These are phyloP conservation scores for Houttuynia cordata DNA, from an alignment of 164 flowering plant genomes.

Conservation along the genomic window DNA sequence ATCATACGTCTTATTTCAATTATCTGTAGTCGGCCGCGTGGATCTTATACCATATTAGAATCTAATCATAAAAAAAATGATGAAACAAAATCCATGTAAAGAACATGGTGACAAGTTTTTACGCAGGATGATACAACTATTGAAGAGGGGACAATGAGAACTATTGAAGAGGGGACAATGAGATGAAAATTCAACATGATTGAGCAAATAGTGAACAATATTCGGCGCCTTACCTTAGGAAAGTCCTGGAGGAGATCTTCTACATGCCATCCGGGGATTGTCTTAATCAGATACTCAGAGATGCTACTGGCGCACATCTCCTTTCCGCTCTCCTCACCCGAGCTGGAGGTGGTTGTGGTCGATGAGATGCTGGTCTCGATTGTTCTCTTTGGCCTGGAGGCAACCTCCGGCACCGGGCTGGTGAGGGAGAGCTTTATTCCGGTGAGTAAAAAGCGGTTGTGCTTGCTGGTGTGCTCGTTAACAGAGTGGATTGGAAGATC, in stretches of 20 bases:
- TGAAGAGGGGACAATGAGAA: too few species aligned
- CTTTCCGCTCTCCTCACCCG: constrained; percentile 2
- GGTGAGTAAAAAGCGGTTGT: constrained; percentile 70
- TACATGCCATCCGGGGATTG: constrained; percentile 85
- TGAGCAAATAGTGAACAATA: too few species aligned
- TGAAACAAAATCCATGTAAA: too few species aligned
- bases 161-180: too few species aligned
- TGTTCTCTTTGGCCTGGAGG: constrained; percentile 1
- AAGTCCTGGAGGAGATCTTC: constrained; percentile 67
- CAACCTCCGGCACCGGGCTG: constrained; percentile 5
- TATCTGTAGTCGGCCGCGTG: too few species aligned
- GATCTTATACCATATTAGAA: too few species aligned
- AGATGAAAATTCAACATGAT: too few species aligned
- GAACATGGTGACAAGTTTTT: too few species aligned
- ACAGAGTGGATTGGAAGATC: constrained; percentile 67
- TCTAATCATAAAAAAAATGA: too few species aligned
- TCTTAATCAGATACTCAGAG: constrained; percentile 78
- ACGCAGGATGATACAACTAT: too few species aligned
- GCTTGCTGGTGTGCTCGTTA: constrained; percentile 59
- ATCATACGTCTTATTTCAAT: too few species aligned
- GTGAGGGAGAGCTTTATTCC: constrained; percentile 60
- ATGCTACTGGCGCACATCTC: constrained; percentile 46
- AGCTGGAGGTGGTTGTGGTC: background rate
- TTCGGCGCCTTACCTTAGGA: constrained; percentile 5
- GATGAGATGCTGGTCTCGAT: background rate